Evolutionary conservation across 208 protist genomes (phyloP).

Genomic region (Trichomonas tenax): DNA sequence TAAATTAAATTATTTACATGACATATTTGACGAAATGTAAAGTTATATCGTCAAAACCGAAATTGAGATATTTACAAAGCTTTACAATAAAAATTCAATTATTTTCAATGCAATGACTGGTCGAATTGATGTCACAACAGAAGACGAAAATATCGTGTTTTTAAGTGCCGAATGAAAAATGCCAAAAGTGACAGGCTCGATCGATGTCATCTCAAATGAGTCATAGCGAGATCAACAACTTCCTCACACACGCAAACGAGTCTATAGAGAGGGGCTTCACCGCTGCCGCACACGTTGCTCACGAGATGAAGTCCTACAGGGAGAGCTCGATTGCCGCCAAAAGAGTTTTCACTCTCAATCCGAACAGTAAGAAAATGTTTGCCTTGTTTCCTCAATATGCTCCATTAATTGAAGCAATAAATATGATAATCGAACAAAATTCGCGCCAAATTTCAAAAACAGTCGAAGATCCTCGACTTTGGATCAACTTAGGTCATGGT

Average conservation of each 20-base stretch:
- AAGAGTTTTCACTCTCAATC: not conserved
- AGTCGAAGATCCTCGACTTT: not conserved
- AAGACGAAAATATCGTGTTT: no score
- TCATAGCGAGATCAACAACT: not conserved
- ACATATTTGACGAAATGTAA: no score
- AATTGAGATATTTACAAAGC: no score
- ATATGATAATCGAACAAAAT: not conserved
- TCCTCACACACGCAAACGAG: not conserved
- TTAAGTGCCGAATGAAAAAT: no score
- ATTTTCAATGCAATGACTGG: no score
- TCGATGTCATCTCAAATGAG: not conserved
- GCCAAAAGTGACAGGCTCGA: not conserved
- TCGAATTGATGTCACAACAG: no score
- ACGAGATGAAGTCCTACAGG: not conserved
- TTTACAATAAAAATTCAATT: no score
- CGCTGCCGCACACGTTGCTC: not conserved
- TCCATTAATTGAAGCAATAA: not conserved
- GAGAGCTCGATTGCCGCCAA: not conserved
- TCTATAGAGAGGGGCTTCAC: not conserved
- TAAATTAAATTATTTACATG: no score
- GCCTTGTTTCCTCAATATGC: not conserved
- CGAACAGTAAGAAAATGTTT: not conserved
- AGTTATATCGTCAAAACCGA: no score
- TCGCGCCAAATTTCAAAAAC: not conserved
- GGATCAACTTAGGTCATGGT: not conserved